Conservation (phyloP, 345 rosid genomes). For the Brassica juncea region DNA sequence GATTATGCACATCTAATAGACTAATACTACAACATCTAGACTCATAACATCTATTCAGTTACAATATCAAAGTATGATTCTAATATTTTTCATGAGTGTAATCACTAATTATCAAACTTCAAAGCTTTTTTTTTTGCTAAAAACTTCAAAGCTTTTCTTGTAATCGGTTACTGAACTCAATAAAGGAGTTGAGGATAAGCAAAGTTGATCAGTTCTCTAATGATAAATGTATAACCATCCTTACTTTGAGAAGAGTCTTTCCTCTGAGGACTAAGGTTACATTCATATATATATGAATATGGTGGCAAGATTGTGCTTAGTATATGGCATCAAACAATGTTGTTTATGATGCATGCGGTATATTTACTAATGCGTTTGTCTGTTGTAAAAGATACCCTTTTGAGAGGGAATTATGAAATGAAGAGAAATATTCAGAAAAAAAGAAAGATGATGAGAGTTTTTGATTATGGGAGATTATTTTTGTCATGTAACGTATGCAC, state of each 20-base stretch:
- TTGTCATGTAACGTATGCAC: neutral
- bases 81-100: neutral
- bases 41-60: too few relatives aligned
- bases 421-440: too few relatives aligned
- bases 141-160: neutral
- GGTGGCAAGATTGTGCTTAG: neutral
- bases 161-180: neutral
- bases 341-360: neutral
- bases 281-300: too few relatives aligned
- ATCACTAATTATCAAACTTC: neutral
- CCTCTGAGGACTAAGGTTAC: neutral
- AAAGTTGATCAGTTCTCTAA: neutral
- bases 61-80: too few relatives aligned
- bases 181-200: neutral
- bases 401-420: too few relatives aligned
- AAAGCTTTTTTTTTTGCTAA: too few relatives aligned
- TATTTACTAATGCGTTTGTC: too few relatives aligned
- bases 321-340: neutral
- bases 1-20: constrained; percentile 76
- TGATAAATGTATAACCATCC: too few relatives aligned
- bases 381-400: too few relatives aligned
- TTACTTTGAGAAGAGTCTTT: too few relatives aligned
- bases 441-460: neutral
- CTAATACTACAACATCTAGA: constrained; percentile 63
- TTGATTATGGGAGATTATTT: too few relatives aligned